phyloP scores from a whole-genome alignment of 1,139 yeast species.

The Pichia sp. region DNA sequence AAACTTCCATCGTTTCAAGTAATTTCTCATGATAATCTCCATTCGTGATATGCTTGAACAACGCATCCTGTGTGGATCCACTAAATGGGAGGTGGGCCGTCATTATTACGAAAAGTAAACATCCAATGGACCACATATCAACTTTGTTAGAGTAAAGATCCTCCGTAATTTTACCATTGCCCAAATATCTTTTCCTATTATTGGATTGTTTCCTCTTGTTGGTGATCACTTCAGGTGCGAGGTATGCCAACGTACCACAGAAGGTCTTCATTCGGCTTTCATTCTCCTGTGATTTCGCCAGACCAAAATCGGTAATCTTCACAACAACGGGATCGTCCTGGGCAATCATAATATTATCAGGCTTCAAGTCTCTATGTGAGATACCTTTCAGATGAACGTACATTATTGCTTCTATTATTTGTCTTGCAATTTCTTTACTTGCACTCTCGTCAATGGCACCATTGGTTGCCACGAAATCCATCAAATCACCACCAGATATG shows the following conservation, averaged over 20 bases:
- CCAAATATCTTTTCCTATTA: constrained; percentile 23
- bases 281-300: constrained; percentile 73
- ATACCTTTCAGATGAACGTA: constrained; percentile 88
- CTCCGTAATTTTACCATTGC: constrained; percentile 27
- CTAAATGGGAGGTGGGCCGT: constrained; percentile 93
- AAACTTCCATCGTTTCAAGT: constrained; percentile 57
- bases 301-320: constrained; percentile 86
- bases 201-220: constrained; percentile 42
- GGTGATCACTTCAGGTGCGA: constrained; percentile 89
- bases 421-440: constrained; percentile 76
- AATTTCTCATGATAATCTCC: constrained; percentile 84
- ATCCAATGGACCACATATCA: constrained; percentile 96
- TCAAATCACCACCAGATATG: constrained; percentile 94
- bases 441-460: constrained; percentile 91
- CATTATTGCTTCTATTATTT: constrained; percentile 73
- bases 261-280: constrained; percentile 67
- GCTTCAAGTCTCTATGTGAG: constrained; percentile 88
- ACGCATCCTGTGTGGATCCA: constrained; percentile 82
- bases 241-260: constrained; percentile 80
- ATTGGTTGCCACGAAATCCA: constrained; percentile 91
- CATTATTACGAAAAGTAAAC: constrained; percentile 79
- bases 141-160: constrained; percentile 73
- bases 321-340: constrained; percentile 86
- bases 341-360: constrained; percentile 85
- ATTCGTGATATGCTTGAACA: constrained; percentile 64